These are phyloP conservation scores for Eragrostis nindensis DNA, from an alignment of 176 grass and related monocot genomes.

Conservation along the genomic window DNA sequence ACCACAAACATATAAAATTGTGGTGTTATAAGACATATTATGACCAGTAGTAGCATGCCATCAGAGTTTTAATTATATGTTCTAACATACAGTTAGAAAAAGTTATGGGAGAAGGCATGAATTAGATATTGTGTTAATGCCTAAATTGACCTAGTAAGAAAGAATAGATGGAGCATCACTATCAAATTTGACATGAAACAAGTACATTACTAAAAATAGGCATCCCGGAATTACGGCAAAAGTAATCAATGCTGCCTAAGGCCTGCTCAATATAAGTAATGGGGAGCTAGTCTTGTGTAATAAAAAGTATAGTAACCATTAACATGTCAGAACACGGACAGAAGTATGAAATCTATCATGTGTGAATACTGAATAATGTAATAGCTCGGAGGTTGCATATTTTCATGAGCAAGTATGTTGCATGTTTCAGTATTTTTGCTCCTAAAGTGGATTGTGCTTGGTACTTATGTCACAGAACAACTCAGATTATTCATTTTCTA, in stretches of 20 bases:
- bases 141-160: neutral
- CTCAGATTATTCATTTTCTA: slow-evolving; percentile 10
- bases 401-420: slow-evolving; percentile 13
- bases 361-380: slow-evolving; percentile 13
- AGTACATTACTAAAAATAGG: slow-evolving; percentile 6
- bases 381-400: neutral
- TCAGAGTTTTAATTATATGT: neutral
- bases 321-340: neutral
- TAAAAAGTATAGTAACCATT: neutral
- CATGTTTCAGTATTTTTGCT: slow-evolving; percentile 4
- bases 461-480: slow-evolving; percentile 17
- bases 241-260: neutral
- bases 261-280: neutral
- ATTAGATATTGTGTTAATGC: neutral
- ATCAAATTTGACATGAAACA: slow-evolving; percentile 20
- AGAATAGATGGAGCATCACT: neutral
- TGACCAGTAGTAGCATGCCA: neutral
- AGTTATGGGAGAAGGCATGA: neutral
- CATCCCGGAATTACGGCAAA: neutral
- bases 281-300: neutral
- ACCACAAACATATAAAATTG: neutral
- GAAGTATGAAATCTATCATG: neutral
- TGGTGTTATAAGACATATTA: neutral
- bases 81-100: neutral
- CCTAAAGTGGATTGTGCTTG: neutral